Evolutionary conservation across 352 stramenopile genomes (phyloP), one percentile per base, ranked within the genome.

Genomic region (Phytopythium montanum): DNA sequence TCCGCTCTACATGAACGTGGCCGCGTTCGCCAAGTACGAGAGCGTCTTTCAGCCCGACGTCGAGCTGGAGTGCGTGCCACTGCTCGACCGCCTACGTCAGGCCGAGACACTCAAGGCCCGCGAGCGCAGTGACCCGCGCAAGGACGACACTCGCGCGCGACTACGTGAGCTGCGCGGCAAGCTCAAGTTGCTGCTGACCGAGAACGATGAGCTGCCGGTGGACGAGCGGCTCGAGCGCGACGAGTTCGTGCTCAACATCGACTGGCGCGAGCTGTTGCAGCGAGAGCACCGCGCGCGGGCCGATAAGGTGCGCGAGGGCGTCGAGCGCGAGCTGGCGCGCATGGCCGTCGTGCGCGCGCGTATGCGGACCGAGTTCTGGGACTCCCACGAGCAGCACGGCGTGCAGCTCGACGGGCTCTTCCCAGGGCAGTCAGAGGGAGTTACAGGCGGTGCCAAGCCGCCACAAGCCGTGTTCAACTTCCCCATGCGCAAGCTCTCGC

Each of bases 281-380:
- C 61, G 62, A 3, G 54, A 77, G 51, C 91, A 95, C 51, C 63
- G 75, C 18, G 69, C 71, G 12, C 68, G 73, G 2, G 82, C 87
- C 6, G 64, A 90, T n/a, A 68, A 69, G 12, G 76, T 95, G 3
- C 77, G 79, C 5, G 71, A 87, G 21, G 70, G 76, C 18, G 92
- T 97, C 33, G 59, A 75, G 41, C 74, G 67, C 4, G 85, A 97
- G 33, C 66, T 96, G 23, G 74, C 80, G 5, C 79, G 85, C 25
- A 89, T 90, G 68, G 79, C 75, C 26, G 79, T 97, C 48, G 72
- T 97, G 3, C 79, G 82, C 5, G 76, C 90, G 48, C 78, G 90
- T 31, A 97, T 98, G 81, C 91, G 88, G 70, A 59, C 56, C n/a
- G 90, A 97, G 65, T 97, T 94, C 61, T 98, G 90, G 90, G 90